A percentile compares a stretch with the other conserved stretches of the same genome.
Evolutionary conservation across 805 yeast species (phyloP).

Genomic region (Pichia exigua): DNA sequence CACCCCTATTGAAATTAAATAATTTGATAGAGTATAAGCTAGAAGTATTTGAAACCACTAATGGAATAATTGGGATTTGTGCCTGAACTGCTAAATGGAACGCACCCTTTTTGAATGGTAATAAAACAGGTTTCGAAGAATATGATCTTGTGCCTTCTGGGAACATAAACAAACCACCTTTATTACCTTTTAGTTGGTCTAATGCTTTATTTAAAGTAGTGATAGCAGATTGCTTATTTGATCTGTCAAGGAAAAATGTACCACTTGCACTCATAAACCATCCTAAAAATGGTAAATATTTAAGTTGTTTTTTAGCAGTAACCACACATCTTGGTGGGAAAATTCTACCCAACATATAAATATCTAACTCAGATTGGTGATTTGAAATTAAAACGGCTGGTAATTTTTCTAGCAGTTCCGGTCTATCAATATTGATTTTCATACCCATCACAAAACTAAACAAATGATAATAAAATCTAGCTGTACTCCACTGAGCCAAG

Average conservation of each 20-base stretch:
- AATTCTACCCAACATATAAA: conserved; percentile 68
- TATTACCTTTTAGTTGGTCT: conserved; percentile 46
- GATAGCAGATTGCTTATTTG: conserved; percentile 67
- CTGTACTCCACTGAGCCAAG: conserved; percentile 84
- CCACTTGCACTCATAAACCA: conserved; percentile 95
- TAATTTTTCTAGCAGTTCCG: conserved; percentile 43
- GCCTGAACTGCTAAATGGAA: conserved; percentile 96
- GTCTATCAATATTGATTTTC: conserved; percentile 60
- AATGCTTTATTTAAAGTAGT: conserved; percentile 67
- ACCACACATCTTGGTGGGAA: conserved; percentile 88
- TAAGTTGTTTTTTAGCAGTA: conserved; percentile 81
- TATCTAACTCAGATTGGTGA: conserved; percentile 88
- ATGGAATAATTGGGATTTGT: conserved; percentile 80
- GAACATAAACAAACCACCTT: conserved; percentile 79
- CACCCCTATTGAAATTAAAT: conserved; percentile 68
- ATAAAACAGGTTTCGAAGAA: conserved; percentile 53
- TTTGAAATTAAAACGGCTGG: conserved; percentile 83
- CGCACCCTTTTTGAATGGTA: conserved; percentile 95
- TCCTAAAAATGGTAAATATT: conserved; percentile 84
- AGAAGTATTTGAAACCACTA: conserved; percentile 81
- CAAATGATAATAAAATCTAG: conserved; percentile 64
- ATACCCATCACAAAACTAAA: conserved; percentile 61
- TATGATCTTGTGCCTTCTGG: conserved; percentile 97
- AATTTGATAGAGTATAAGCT: conserved; percentile 54
- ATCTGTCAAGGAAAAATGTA: conserved; percentile 83